Evolutionary conservation across 2,329 filamentous ascomycete species (phyloP), one percentile per base, ranked within the genome.

Genomic region (Penicillium janthinellum): DNA sequence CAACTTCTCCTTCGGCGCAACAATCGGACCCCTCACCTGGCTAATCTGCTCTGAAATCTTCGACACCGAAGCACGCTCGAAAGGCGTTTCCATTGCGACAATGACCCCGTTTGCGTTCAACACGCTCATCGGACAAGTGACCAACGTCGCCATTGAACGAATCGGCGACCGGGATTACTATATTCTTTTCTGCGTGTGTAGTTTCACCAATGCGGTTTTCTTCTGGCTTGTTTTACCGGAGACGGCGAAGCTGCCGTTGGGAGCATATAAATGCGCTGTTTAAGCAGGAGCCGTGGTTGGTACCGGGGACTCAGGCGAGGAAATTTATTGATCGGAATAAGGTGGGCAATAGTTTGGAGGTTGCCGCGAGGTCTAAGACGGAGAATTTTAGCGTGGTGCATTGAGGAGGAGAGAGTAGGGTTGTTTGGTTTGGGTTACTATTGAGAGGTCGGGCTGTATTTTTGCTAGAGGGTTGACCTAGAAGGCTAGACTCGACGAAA

Each of bases 31-130:
- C 22, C 22, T 22, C 22, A 22, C 22, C 22, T 22, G 22, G 22
- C 3, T 22, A 22, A 22, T 81, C 41, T 75, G 72, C 0, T 86
- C 88, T 52, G 88, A 91, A 71, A 88, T 91, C 50, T 92, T 92
- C 76, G 89, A 92, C 75, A 92, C 88, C 2, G 84, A 87, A 63
- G 92, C 89, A 0, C 83, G 89, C 39, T 82, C 85, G 58, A 90
- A 90, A 77, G 89, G 88, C 66, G 89, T 92, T 1, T 88, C 86
- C 1, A 85, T 91, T 60, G 88, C 88, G 0, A 89, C 87, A 8
- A 91, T 91, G 88, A 82, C 79, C 0, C 86, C 82, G 5, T 91
- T 90, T 72, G 89, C 88, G 2, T 91, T 90, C 79, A 90, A 90
- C 76, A 90, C 88, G 37, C 85, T 90, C 83, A 90, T 90, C 59